Evolutionary conservation across 805 yeast species (phyloP).

Genomic region (Saccharomycopsis malanga): DNA sequence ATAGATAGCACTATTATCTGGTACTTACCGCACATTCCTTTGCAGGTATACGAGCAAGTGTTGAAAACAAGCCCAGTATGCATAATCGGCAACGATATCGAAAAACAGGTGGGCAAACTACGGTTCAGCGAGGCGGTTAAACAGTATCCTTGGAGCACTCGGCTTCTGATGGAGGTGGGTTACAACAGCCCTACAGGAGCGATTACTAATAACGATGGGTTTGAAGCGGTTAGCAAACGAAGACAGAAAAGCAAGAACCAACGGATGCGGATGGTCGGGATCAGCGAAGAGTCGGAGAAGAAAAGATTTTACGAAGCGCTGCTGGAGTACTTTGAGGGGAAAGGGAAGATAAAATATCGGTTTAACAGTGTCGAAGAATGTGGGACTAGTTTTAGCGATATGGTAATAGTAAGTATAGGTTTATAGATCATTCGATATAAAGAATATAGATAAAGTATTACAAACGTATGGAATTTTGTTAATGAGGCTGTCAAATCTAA

Average conservation of each 20-base stretch:
- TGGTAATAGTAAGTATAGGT: not conserved
- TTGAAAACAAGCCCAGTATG: conserved; percentile 1
- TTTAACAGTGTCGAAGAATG: not conserved
- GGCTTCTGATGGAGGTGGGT: not conserved
- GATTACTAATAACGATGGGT: not conserved
- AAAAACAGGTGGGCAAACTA: not conserved
- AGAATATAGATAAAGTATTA: too few species aligned
- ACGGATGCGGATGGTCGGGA: not conserved
- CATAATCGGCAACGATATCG: conserved; percentile 8
- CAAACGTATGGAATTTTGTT: too few species aligned
- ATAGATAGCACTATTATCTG: too few species aligned
- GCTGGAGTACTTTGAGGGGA: not conserved
- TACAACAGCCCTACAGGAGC: not conserved
- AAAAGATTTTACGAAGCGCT: not conserved
- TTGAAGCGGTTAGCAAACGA: not conserved
- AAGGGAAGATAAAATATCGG: not conserved
- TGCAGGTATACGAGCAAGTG: conserved; percentile 3
- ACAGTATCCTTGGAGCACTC: not conserved
- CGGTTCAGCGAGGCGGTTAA: not conserved
- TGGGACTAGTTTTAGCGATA: conserved; percentile 2
- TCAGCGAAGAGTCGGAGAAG: not conserved
- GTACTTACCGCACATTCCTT: conserved; percentile 14
- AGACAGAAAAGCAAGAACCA: not conserved
- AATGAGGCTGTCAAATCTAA: too few species aligned
- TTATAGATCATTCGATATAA: too few species aligned